Conservation (phyloP, 352 stramenopile genomes). For the Thraustotheca clavata region DNA sequence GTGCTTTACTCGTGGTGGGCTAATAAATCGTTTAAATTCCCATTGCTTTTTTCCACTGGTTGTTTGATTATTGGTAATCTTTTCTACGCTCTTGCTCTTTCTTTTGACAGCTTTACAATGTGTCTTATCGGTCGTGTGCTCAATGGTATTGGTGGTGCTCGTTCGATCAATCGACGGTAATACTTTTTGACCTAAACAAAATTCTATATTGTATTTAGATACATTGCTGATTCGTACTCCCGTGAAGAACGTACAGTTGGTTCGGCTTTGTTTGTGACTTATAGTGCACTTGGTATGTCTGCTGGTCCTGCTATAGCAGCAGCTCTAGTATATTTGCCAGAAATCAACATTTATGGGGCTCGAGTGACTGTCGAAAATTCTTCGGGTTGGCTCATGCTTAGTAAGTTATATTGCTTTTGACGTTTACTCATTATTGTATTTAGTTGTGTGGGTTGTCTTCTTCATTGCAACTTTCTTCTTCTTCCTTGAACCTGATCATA, state of each 20-base stretch:
- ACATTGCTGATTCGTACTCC: slow-evolving; percentile 85
- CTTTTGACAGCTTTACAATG: slow-evolving; percentile 76
- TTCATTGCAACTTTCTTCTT: slow-evolving; percentile 41
- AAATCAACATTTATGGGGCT: slow-evolving; percentile 44
- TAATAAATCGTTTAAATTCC: slow-evolving; percentile 83
- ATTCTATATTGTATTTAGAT: no score
- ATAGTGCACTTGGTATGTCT: slow-evolving; percentile 87
- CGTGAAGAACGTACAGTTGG: slow-evolving; percentile 85
- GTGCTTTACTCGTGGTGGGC: slow-evolving; percentile 94
- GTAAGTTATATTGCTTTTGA: background rate
- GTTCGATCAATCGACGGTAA: slow-evolving; percentile 81
- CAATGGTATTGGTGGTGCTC: slow-evolving; percentile 88
- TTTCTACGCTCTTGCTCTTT: slow-evolving; percentile 75
- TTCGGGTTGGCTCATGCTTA: slow-evolving; percentile 87
- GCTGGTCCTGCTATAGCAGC: slow-evolving; percentile 76
- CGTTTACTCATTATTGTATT: background rate
- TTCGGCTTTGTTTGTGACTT: slow-evolving; percentile 89
- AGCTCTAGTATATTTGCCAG: slow-evolving; percentile 55
- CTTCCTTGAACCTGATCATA: slow-evolving; percentile 59
- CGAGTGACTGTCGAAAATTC: slow-evolving; percentile 81
- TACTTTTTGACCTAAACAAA: no score
- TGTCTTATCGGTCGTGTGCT: slow-evolving; percentile 86
- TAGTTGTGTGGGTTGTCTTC: slow-evolving; percentile 52
- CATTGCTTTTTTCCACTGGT: slow-evolving; percentile 73
- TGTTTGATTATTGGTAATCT: slow-evolving; percentile 83